A percentile compares a stretch with the other conserved stretches of the same genome.
These are phyloP conservation scores for Metrosideros polymorpha DNA, from an alignment of 441 rosid genomes.

Conservation along the genomic window DNA sequence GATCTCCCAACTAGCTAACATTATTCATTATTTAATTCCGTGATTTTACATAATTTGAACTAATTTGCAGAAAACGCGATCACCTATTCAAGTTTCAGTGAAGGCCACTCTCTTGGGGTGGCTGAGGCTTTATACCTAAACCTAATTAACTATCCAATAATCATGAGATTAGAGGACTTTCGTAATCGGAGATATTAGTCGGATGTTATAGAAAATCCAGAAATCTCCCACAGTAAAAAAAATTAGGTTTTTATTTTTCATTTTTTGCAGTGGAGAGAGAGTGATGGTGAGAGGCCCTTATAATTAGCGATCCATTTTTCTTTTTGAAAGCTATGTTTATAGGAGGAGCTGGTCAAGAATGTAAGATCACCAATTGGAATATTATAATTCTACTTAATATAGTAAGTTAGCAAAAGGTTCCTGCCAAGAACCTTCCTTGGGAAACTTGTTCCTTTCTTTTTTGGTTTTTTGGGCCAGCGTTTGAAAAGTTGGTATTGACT, in stretches of 20 bases:
- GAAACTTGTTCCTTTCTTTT: neutral
- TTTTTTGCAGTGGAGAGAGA: too few species aligned
- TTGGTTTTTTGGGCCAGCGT: neutral
- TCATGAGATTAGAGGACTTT: neutral
- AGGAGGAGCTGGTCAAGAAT: neutral
- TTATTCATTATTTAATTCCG: neutral
- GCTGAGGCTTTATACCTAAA: neutral
- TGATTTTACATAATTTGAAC: neutral
- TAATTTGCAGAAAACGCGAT: neutral
- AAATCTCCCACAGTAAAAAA: too few species aligned
- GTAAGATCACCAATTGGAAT: neutral
- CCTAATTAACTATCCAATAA: neutral
- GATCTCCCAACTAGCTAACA: neutral
- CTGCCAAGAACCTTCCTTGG: neutral
- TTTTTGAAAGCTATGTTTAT: neutral
- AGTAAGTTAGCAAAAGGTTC: neutral
- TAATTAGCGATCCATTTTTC: neutral
- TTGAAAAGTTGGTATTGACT: neutral
- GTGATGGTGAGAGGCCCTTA: neutral
- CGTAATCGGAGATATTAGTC: neutral
- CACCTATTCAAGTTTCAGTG: neutral
- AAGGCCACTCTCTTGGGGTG: too few species aligned
- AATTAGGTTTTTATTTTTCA: neutral
- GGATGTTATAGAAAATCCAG: neutral
- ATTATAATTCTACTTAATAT: neutral